phyloP scores from a whole-genome alignment of 345 rosid genomes.

The Camelina hispida region DNA sequence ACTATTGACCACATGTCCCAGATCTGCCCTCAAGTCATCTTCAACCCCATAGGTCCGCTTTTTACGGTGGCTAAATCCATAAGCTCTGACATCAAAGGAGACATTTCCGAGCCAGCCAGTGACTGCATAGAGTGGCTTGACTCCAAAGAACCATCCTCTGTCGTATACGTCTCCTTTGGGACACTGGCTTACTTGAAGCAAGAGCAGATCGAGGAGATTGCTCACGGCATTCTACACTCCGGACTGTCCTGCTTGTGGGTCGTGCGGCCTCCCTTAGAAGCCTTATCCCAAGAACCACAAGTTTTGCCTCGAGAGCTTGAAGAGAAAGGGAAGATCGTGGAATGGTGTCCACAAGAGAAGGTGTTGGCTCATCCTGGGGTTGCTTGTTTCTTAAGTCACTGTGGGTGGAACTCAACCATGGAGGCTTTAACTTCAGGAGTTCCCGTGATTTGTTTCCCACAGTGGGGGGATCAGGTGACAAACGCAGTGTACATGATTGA shows the following conservation, averaged over 20 bases:
- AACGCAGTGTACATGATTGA: constrained; percentile 69
- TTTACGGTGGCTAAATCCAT: constrained; percentile 53
- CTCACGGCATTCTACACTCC: constrained; percentile 27
- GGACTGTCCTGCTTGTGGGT: constrained; percentile 40
- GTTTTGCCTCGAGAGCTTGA: constrained; percentile 3
- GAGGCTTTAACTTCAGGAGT: constrained; percentile 65
- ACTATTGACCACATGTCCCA: constrained; percentile 60
- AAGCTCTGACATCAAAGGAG: constrained; percentile 44
- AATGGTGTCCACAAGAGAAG: constrained; percentile 37
- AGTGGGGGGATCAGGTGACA: constrained; percentile 86
- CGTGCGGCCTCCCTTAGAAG: neutral
- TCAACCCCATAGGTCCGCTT: constrained; percentile 70
- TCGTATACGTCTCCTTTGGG: constrained; percentile 60
- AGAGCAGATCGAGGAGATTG: constrained; percentile 48
- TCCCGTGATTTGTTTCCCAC: constrained; percentile 74
- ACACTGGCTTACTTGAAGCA: constrained; percentile 35
- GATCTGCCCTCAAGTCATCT: constrained; percentile 45
- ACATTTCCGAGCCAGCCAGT: constrained; percentile 48
- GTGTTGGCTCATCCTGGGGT: constrained; percentile 36
- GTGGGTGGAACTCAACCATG: constrained; percentile 52
- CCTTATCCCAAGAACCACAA: neutral
- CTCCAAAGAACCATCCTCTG: constrained; percentile 43
- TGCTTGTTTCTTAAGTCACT: constrained; percentile 36
- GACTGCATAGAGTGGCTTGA: constrained; percentile 63
- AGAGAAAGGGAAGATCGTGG: constrained; percentile 32